Conservation (phyloP, 495 filamentous ascomycete genomes). For the Lepraria neglecta region DNA sequence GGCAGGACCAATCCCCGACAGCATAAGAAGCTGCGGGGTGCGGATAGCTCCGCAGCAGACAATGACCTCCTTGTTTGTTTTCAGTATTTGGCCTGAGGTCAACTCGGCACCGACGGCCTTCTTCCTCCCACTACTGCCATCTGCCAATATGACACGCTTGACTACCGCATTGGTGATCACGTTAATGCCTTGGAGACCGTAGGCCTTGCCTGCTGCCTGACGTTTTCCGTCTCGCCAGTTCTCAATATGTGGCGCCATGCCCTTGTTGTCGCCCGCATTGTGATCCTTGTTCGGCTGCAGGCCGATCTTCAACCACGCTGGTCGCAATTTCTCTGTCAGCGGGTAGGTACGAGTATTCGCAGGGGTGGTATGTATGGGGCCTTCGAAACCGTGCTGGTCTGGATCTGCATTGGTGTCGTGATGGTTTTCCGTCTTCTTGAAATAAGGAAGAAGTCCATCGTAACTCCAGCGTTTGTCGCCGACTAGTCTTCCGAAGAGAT, state of each 20-base stretch:
- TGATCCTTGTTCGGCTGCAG: conserved; percentile 27
- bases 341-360: conserved; percentile 30
- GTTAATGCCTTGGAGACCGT: conserved; percentile 25
- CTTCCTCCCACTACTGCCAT: too few species aligned
- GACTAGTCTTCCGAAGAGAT: conserved; percentile 32
- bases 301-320: conserved; percentile 30
- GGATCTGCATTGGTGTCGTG: conserved; percentile 22
- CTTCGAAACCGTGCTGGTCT: conserved; percentile 29
- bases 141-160: background rate
- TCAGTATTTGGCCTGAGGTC: conserved; percentile 28
- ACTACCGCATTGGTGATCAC: conserved; percentile 5
- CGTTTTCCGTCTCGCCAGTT: conserved; percentile 33
- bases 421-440: conserved; percentile 32
- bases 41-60: conserved; percentile 42
- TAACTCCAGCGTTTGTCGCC: conserved; percentile 34
- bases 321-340: conserved; percentile 24
- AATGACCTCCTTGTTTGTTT: conserved; percentile 41
- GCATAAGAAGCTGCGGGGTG: conserved; percentile 48
- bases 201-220: conserved; percentile 32
- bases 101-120: conserved; percentile 24
- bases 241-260: conserved; percentile 32
- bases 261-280: conserved; percentile 32
- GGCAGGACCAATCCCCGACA: conserved; percentile 49
- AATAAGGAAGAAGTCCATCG: conserved; percentile 33
- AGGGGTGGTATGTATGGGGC: conserved; percentile 26